Evolutionary conservation across 1,139 yeast genomes (phyloP), one percentile per base, ranked within the genome.

Genomic region (Lodderomyces jiufengensis): DNA sequence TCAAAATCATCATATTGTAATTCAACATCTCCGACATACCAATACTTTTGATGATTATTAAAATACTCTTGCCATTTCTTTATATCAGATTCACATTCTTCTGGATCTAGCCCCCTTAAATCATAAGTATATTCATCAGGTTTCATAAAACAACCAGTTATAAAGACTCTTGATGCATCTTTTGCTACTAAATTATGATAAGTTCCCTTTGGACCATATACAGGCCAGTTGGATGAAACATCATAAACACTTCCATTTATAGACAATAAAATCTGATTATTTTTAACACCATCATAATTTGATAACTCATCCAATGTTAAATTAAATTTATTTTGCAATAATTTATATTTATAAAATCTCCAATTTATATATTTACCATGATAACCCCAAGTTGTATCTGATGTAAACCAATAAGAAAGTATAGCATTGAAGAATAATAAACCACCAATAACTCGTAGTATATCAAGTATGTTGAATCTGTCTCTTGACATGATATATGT

Each of bases 161-260:
- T 82, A 49, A 76, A 80, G 18, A 87, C 87, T 32, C 95, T 61
- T 0, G 92, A 82, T 30, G 78, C 74, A 53, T 86, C 95, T 32
- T 61, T 63, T 0, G 95, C 95, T 16, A 80, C 71, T 50, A 86
- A 75, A 36, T 69, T 61, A 4, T 64, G 54, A 53, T 85, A 85
- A 1, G 80, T 56, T 0, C 88, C 88, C 1, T 67, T 63, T 0
- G 84, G 83, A 0, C 87, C 87, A 53, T 86, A 85, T 2, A 80
- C 61, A 2, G 52, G 58, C 2, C 69, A 61, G n/a, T 75, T 63
- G 0, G 70, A 56, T 3, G 78, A 59, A 2, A 85, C 95, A 50
- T 85, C 95, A 54, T 70, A 85, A 0, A 85, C 81, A 5, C 67
- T 68, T 0, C 90, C 90, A 48, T 80, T 68, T 3, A 86, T 57